phyloP scores from a whole-genome alignment of 1,284 basidiomycete species.

The Apiotrichum mycotoxinovorans region DNA sequence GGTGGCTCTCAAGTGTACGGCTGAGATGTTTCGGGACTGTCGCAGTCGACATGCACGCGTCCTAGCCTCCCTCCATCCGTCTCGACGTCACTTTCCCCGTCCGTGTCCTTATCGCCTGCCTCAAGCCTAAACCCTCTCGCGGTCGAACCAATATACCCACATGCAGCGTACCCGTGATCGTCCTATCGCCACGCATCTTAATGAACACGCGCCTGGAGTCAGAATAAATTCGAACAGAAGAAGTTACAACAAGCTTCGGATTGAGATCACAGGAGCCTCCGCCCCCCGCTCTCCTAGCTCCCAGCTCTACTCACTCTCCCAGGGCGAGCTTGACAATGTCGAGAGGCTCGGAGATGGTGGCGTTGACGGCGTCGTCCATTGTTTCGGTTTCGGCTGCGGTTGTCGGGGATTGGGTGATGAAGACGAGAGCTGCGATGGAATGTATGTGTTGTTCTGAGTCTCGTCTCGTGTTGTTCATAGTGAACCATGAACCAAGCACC shows the following conservation, averaged over 20 bases:
- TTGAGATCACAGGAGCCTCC: too few species aligned
- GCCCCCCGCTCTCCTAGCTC: too few species aligned
- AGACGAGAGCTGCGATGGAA: neutral
- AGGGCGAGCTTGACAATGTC: constrained; percentile 94
- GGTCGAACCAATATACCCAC: constrained; percentile 54
- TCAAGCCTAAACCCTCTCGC: too few species aligned
- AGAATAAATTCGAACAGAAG: neutral
- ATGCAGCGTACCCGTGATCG: constrained; percentile 88
- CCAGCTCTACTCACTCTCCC: constrained; percentile 96
- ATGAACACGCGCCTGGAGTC: constrained; percentile 46
- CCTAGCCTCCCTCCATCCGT: too few species aligned
- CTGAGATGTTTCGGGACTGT: too few species aligned
- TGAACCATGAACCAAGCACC: too few species aligned
- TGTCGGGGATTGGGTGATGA: neutral
- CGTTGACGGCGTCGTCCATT: constrained; percentile 56
- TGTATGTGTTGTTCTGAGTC: neutral
- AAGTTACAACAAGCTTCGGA: too few species aligned
- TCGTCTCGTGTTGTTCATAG: neutral
- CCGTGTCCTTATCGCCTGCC: too few species aligned
- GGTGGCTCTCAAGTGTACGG: too few species aligned
- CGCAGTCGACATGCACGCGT: too few species aligned
- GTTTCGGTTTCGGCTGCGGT: constrained; percentile 4
- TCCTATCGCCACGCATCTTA: constrained; percentile 92
- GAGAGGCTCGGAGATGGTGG: constrained; percentile 91
- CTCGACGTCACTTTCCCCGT: too few species aligned